Conservation (phyloP, 257 asterid species). For the Fraxinus anomala region DNA sequence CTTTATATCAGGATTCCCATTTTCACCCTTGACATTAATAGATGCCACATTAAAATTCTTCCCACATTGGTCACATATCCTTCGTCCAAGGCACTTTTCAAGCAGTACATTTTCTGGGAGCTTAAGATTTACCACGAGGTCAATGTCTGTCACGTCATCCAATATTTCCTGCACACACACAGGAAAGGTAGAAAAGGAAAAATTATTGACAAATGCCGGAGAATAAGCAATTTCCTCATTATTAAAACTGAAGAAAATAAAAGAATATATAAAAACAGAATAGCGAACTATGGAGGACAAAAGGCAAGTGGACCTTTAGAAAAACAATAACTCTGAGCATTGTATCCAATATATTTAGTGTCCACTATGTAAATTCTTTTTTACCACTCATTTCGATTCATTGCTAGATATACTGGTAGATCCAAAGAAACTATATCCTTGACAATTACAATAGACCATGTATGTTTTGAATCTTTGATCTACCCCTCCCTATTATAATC, state of each 20-base stretch:
- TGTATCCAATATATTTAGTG: neutral
- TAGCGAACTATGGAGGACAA: neutral
- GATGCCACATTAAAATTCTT: constrained; percentile 54
- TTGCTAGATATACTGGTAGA: too few relatives aligned
- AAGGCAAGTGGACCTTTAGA: neutral
- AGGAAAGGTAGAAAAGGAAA: neutral
- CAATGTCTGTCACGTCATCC: constrained; percentile 84
- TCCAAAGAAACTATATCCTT: too few relatives aligned
- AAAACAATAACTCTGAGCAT: neutral
- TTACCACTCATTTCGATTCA: too few relatives aligned
- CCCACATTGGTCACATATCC: constrained; percentile 87
- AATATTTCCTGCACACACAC: constrained; percentile 67
- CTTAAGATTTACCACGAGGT: constrained; percentile 87
- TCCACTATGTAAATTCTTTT: neutral
- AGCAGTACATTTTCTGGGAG: constrained; percentile 83
- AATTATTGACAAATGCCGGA: constrained; percentile 13
- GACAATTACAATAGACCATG: neutral
- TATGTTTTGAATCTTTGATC: too few relatives aligned
- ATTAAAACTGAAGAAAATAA: neutral
- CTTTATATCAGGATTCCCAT: constrained; percentile 75
- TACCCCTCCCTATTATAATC: too few relatives aligned
- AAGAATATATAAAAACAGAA: neutral
- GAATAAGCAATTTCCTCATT: neutral
- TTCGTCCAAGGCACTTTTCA: constrained; percentile 94
- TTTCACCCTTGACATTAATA: constrained; percentile 50